A percentile compares a stretch with the other conserved stretches of the same genome.
Conservation (phyloP, 1,284 basidiomycete genomes). For the Schizopora paradoxa region DNA sequence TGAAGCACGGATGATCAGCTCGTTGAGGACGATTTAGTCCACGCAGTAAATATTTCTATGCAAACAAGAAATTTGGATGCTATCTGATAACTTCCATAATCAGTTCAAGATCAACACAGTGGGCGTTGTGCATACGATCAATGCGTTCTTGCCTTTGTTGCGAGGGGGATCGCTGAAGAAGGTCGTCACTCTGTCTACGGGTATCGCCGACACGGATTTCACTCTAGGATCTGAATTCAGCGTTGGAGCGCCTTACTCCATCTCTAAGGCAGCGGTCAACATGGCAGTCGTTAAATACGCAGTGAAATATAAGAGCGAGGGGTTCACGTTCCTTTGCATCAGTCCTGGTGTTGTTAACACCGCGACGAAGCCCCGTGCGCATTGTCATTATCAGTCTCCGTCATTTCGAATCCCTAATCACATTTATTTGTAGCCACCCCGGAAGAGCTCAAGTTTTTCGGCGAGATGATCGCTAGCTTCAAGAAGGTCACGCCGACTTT, state of each 20-base stretch:
- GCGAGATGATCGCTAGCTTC: slow-evolving; percentile 20
- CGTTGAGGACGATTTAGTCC: neutral
- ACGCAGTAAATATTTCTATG: neutral
- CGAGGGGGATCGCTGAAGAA: slow-evolving; percentile 20
- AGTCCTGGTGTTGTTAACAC: slow-evolving; percentile 36
- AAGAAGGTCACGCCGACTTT: slow-evolving; percentile 24
- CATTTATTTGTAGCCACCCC: slow-evolving; percentile 21
- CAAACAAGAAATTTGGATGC: neutral
- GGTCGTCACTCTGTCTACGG: slow-evolving; percentile 19
- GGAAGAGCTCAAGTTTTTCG: slow-evolving; percentile 20
- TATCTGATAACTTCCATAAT: neutral
- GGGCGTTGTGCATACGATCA: slow-evolving; percentile 20
- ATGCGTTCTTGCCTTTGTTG: slow-evolving; percentile 23
- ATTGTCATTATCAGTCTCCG: too few species aligned
- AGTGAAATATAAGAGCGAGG: slow-evolving; percentile 23
- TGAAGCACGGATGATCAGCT: neutral
- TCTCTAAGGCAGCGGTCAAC: slow-evolving; percentile 21
- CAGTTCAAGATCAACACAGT: slow-evolving; percentile 21
- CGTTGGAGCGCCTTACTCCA: slow-evolving; percentile 11
- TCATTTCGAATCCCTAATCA: too few species aligned
- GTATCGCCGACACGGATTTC: slow-evolving; percentile 18
- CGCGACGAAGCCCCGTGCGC: too few species aligned
- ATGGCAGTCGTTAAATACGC: slow-evolving; percentile 21
- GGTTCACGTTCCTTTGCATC: slow-evolving; percentile 33
- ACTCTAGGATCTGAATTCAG: slow-evolving; percentile 5